Base-by-base conservation (phyloP, 768 basidiomycete species). In the Gloeopeniophorella convolvens region DNA sequence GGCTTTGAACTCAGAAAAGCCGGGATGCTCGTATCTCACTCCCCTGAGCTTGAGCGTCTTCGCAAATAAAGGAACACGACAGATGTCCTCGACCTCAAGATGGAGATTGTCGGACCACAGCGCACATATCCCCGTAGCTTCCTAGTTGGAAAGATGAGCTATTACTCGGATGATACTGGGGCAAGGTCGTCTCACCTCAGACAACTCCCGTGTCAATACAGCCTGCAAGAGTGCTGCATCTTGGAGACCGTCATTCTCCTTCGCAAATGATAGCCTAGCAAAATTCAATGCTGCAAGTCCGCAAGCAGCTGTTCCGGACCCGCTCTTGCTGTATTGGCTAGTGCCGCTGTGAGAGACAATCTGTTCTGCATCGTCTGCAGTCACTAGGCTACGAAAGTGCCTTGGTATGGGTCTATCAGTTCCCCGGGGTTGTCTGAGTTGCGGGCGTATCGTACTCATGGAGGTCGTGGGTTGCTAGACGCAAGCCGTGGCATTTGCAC, bases 231-330 rank as follows among this genome's bases (percentile, higher is more conserved):
- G 59, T 20, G 54, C 57, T 10, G 48, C 58, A 5, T 62, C 68
- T 20, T 40, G 46, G 18, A 62, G 27, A 3, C 69, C 66, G 5
- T 60, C 61, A 31, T 63, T 57, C 45, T 73, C 68, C 20, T 62
- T 63, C 39, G 59, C 67, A 28, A 81, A 71, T 8, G 73, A 67
- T 6, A 79, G 57, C 45, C 80, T 70, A 10, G 76, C 79, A 53
- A 80, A 83, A 60, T 85, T 84, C 59, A 85, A 63, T 2, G 79
- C 77, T 20, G 83, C 83, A 21, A 86, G 69, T 15, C 84, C 84
- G 53, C 83, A 85, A 2, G 82, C 73, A 34, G 83, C 77, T 26
- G 64, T 63, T 5, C 72, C 69, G 10, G 71, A 68, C n/a, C 64
- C 65, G 2, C 48, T 55, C 51, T 43, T 28, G 35, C 48, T 59